Evolutionary conservation across 345 rosid species (phyloP).

Genomic region (Citrus sp.): DNA sequence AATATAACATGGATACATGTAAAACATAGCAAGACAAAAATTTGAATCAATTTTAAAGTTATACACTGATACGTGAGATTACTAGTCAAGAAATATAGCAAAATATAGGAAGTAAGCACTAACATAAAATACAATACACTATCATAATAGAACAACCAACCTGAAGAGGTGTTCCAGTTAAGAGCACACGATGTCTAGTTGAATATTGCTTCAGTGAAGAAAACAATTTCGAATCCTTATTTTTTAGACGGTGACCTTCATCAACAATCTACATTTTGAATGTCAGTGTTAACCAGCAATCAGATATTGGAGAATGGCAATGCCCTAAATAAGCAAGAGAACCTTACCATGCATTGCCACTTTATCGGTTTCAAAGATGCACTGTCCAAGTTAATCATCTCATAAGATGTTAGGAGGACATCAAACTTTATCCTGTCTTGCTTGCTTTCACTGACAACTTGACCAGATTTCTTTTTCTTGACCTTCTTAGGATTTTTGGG

Average conservation of each 20-base stretch:
- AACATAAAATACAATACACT: background rate
- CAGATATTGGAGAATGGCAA: constrained; percentile 12
- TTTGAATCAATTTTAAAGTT: background rate
- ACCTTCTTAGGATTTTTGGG: constrained; percentile 71
- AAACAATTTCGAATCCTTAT: constrained; percentile 96
- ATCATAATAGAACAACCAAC: constrained; percentile 38
- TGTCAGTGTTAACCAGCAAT: constrained; percentile 19
- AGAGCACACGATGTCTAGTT: constrained; percentile 85
- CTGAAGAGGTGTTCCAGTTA: constrained; percentile 99
- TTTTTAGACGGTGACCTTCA: constrained; percentile 99
- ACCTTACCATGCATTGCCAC: constrained; percentile 97
- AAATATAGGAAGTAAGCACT: background rate
- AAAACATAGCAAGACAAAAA: background rate
- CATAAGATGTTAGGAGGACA: constrained; percentile 96
- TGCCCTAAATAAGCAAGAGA: constrained; percentile 11
- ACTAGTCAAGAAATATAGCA: background rate
- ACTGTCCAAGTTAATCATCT: constrained; percentile 90
- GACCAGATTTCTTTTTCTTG: constrained; percentile 93
- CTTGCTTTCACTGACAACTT: constrained; percentile 68
- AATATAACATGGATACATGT: constrained; percentile 3
- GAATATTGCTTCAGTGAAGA: constrained; percentile 84
- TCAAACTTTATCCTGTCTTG: constrained; percentile 97
- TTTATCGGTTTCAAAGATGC: constrained; percentile 80
- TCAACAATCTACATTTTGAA: constrained; percentile 80
- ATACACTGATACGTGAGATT: background rate